These are phyloP conservation scores for Cladophialophora immunda DNA, from an alignment of 2,329 filamentous ascomycete species.

Conservation along the genomic window DNA sequence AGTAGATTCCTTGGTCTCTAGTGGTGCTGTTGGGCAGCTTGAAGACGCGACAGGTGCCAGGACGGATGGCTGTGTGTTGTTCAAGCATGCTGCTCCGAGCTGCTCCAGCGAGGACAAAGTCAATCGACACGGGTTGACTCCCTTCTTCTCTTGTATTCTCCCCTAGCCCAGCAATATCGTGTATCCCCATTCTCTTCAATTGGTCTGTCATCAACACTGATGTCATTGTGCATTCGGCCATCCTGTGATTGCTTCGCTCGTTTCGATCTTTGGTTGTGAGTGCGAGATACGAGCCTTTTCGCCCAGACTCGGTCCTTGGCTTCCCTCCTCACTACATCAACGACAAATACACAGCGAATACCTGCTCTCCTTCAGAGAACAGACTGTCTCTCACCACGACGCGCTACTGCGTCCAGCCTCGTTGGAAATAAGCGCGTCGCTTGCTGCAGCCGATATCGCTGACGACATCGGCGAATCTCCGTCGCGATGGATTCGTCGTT, in stretches of 20 bases:
- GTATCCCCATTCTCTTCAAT: too few species aligned
- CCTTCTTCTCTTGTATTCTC: too few species aligned
- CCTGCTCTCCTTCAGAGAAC: background rate
- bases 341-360: background rate
- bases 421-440: background rate
- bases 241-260: background rate
- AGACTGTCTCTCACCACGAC: background rate
- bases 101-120: too few species aligned
- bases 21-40: background rate
- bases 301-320: background rate
- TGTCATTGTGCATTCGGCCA: too few species aligned
- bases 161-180: too few species aligned
- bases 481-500: background rate
- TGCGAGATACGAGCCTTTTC: background rate
- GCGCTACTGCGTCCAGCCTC: background rate
- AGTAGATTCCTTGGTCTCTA: background rate
- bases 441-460: constrained; percentile 5
- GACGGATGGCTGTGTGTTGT: too few species aligned
- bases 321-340: background rate
- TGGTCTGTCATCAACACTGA: too few species aligned
- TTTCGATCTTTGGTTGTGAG: background rate
- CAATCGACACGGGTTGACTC: too few species aligned
- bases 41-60: too few species aligned
- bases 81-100: too few species aligned
- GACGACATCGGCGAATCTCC: constrained; percentile 9